A percentile compares a stretch with the other conserved stretches of the same genome.
Conservation (phyloP, 495 filamentous ascomycete species). For the Aspergillus nanangensis region DNA sequence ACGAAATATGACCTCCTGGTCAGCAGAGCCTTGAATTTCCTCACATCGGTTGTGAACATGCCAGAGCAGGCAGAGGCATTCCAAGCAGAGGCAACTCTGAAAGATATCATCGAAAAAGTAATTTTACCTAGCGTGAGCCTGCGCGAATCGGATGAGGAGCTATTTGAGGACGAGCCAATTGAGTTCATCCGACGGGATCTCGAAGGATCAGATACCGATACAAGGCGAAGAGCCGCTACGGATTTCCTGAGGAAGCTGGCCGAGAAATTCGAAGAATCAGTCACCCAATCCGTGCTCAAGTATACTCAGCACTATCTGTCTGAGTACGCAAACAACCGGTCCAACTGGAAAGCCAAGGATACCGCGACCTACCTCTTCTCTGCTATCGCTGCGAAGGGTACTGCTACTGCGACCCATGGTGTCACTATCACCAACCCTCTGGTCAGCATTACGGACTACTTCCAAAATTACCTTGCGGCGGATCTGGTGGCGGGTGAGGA, state of each 20-base stretch:
- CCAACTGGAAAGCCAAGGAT: conserved; percentile 95
- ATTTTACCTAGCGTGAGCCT: conserved; percentile 88
- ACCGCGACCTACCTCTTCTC: conserved; percentile 94
- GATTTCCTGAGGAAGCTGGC: conserved; percentile 88
- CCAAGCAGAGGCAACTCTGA: conserved; percentile 69
- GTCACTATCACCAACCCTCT: conserved; percentile 82
- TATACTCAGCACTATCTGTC: conserved; percentile 77
- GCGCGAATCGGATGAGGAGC: conserved; percentile 86
- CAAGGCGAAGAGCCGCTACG: conserved; percentile 82
- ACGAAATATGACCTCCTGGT: conserved; percentile 95
- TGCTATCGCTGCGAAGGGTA: conserved; percentile 87
- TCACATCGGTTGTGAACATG: conserved; percentile 81
- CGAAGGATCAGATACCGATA: conserved; percentile 94
- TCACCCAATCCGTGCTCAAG: conserved; percentile 73
- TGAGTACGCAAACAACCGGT: conserved; percentile 63
- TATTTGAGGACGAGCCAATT: conserved; percentile 98
- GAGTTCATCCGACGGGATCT: conserved; percentile 96
- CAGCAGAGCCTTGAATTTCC: conserved; percentile 87
- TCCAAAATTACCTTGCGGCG: conserved; percentile 79
- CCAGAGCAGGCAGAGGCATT: conserved; percentile 76
- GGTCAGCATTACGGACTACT: conserved; percentile 87
- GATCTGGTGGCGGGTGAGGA: conserved; percentile 67
- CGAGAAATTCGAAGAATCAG: conserved; percentile 76
- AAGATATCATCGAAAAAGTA: conserved; percentile 88
- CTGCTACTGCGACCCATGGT: conserved; percentile 76